Base-by-base conservation (phyloP, 164 flowering plant genomes). In the Magnolia officinalis region DNA sequence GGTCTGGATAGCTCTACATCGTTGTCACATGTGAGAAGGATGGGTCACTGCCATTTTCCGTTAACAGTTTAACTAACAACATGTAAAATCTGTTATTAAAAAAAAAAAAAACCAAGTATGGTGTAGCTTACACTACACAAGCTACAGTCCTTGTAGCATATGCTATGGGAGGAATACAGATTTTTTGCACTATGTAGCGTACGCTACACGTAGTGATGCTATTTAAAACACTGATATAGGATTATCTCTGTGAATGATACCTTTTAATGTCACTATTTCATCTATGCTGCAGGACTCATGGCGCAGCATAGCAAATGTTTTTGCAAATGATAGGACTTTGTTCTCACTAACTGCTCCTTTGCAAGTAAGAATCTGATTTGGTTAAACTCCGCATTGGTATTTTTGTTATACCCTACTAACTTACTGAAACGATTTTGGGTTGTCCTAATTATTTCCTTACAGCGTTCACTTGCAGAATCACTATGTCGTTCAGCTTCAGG, bases 381-480 rank as follows among this genome's bases (percentile, higher is more conserved):
- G n/a, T 78, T 26, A 3, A 26, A 26, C 31, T 26, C 8, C 0
- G 6, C 50, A 14, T 68, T 68, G 16, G 29, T 68, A 26, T 31
- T 68, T 29, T 65, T 65, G 16, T 65, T 68, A 20, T n/a, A 21
- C 67, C 21, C 67, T 19, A 64, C 24, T 19, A n/a, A 64, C 19
- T 0, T 14, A 18, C 7, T 63, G 65, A 16, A 63, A 63, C 11
- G 29, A 55, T 55, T 11, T 55, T 55, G 61, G 14, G 31, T 63
- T 20, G 8, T 74, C 51, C 66, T 70, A 11, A 4, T 70, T 6
- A 19, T 76, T 29, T 72, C 64, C 24, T 75, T 81, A 71, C 89
- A 96, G 99, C 91, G 98, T 23, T 91, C 95, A 16, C 88, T 96
- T 79, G 95, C 99, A 73, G 91, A 92, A 82, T 88, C 91, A 23